Conservation (phyloP, 1,284 basidiomycete genomes). For the Ganoderma resinaceum region DNA sequence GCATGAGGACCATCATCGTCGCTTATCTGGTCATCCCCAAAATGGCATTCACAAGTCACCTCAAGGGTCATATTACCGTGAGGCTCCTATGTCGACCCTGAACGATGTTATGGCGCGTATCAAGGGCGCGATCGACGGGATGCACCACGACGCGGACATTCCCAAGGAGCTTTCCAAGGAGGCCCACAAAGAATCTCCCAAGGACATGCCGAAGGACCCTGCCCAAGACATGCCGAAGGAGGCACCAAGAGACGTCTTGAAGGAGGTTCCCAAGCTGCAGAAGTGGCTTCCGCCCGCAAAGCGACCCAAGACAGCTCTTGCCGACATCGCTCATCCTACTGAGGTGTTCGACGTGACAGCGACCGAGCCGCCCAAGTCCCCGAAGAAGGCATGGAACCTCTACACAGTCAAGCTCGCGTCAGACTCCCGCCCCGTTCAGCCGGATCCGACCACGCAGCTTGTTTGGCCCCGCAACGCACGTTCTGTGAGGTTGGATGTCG, state of each 20-base stretch:
- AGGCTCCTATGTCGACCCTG: constrained; percentile 76
- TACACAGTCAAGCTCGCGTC: constrained; percentile 67
- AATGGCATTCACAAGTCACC: constrained; percentile 38
- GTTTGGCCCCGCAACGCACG: constrained; percentile 47
- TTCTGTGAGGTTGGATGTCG: constrained; percentile 67
- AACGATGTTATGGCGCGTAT: constrained; percentile 90
- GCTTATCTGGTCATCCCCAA: constrained; percentile 21
- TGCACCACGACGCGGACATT: constrained; percentile 51
- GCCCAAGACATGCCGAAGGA: constrained; percentile 32
- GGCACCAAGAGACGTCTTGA: constrained; percentile 30
- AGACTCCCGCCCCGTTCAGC: constrained; percentile 48
- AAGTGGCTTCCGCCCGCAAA: constrained; percentile 68
- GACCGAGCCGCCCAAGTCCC: constrained; percentile 59
- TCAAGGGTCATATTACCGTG: constrained; percentile 56
- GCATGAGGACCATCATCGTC: constrained; percentile 26
- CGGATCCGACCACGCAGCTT: constrained; percentile 55
- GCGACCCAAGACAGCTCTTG: constrained; percentile 39
- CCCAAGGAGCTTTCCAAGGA: constrained; percentile 33
- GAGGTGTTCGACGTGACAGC: constrained; percentile 60
- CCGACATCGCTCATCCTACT: constrained; percentile 44
- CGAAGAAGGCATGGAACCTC: constrained; percentile 60
- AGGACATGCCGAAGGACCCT: constrained; percentile 31
- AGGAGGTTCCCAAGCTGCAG: constrained; percentile 32
- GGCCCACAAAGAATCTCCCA: constrained; percentile 31
- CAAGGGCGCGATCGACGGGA: constrained; percentile 81